Base-by-base conservation (phyloP, 495 filamentous ascomycete species). In the Aspergillus sparsus region DNA sequence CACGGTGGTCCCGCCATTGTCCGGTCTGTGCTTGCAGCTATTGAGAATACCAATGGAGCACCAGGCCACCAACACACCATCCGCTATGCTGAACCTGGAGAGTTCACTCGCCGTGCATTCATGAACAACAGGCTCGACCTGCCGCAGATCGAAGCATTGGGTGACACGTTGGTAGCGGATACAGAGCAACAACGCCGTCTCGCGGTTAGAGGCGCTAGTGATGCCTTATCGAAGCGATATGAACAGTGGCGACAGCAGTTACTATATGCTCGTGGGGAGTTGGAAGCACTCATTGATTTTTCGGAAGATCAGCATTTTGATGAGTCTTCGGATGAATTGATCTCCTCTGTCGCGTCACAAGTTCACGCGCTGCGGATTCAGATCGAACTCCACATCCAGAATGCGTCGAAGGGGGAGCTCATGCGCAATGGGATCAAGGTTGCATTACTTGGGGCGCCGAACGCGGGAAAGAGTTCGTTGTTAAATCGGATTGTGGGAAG, bases 291-390 rank as follows among this genome's bases (percentile, higher is more conserved):
- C 58, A 98, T 98, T 66, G 94, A 98, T 69, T 98, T 98, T 71
- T 87, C 89, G 1, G 94, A 98, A 73, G 95, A 98, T 66, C 93
- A 98, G 74, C 88, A 96, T 77, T 97, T 98, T 62, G 93, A 97
- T 55, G 92, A 96, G 67, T 88, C 90, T 2, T 89, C 92, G 0
- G 75, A 79, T 7, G 84, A 88, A 57, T 77, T 98, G 33, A 79
- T 92, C 6, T 67, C 62, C 2, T 90, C 84, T 34, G 90, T 96
- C 31, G 81, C 85, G 18, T 64, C 56, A 11, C 83, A 90, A 63
- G 84, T 96, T 9, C 63, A 68, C 12, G 69, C 64, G 4, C 80
- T 98, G 49, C 73, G 79, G 52, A 64, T 72, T 41, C 83, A 84
- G 57, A 85, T 98, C 57, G 71, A 74, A 18, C 69, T 85, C 33